Percentiles rank a stretch among this genome's conserved stretches.
Conservation (phyloP, 768 basidiomycete genomes). For the Boletus rex-veris region DNA sequence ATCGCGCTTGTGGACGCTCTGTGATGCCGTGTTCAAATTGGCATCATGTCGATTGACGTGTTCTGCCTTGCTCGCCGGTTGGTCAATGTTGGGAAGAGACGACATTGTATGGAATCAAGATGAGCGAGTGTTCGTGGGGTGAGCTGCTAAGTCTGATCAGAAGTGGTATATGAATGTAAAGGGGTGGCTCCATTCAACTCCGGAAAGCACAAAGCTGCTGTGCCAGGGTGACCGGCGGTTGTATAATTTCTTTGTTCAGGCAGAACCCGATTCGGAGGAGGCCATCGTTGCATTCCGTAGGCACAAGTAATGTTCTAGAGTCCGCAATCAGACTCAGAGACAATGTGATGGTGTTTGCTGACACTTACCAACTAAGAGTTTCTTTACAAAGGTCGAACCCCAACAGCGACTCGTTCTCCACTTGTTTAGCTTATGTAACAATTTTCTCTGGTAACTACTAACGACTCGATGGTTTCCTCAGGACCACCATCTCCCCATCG, state of each 20-base stretch:
- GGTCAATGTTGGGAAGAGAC: background rate
- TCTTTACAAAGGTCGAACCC: no score
- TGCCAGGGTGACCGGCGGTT: background rate
- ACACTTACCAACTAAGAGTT: no score
- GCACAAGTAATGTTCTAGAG: no score
- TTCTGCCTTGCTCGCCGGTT: background rate
- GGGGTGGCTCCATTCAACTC: constrained; percentile 8
- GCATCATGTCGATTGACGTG: background rate
- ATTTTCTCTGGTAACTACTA: no score
- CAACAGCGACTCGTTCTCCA: no score
- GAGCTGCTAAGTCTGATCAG: background rate
- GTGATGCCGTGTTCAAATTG: background rate
- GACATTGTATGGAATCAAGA: constrained; percentile 10
- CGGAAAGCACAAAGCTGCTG: constrained; percentile 15
- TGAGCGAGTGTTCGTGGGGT: background rate
- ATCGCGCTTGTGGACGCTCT: background rate
- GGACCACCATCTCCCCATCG: no score
- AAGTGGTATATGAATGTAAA: background rate
- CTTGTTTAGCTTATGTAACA: no score
- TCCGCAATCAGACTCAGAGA: no score
- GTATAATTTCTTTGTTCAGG: constrained; percentile 10
- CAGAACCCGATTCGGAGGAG: background rate
- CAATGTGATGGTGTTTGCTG: no score
- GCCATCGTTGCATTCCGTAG: no score
- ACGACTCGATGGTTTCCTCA: no score